Evolutionary conservation across 2,329 filamentous ascomycete species (phyloP), one percentile per base, ranked within the genome.

Genomic region (Cryoendolithus antarcticus): DNA sequence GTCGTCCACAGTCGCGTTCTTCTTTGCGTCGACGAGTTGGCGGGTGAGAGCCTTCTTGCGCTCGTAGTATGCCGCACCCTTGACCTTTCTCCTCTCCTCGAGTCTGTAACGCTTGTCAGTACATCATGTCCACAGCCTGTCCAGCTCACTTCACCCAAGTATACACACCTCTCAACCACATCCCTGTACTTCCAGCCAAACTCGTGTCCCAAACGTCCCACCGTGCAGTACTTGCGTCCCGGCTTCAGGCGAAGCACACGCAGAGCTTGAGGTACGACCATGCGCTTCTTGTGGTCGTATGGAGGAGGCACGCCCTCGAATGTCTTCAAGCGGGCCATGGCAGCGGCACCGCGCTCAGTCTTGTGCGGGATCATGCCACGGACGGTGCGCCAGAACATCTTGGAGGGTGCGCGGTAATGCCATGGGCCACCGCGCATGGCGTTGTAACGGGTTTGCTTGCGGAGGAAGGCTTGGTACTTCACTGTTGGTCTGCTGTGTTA

Each of bases 151-250:
- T 34, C 27, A 15, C 12, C 39, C 37, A 36, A 6, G 24, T 19
- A 6, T 45, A 82, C 86, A 62, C 74, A 96, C 88, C 85, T 86
- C 62, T 81, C 82, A 72, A 98, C 91, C 64, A 98, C 88, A 66
- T 95, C 89, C 78, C 94, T 84, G 82, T 98, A 96, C 76, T 98
- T 98, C 91, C 91, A 98, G 74, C 91, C 91, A 63, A 96, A 91
- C 76, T 98, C 91, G 72, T 95, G 88, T 70, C 85, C 91, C 64
- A 98, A 75, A 72, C 91, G 81, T 59, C 91, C 91, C 58, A 98
- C 89, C 54, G 88, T 93, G 84, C 91, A 98, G 85, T 93, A 98
- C 81, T 98, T 98, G 76, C 91, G 86, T 65, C 91, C 91, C 62
- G 91, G 91, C 79, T 95, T 93, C 67, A 98, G 77, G 67, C 91